Evolutionary conservation across 2,329 filamentous ascomycete genomes (phyloP), one percentile per base, ranked within the genome.

Genomic region (Aureobasidium melanogenum): DNA sequence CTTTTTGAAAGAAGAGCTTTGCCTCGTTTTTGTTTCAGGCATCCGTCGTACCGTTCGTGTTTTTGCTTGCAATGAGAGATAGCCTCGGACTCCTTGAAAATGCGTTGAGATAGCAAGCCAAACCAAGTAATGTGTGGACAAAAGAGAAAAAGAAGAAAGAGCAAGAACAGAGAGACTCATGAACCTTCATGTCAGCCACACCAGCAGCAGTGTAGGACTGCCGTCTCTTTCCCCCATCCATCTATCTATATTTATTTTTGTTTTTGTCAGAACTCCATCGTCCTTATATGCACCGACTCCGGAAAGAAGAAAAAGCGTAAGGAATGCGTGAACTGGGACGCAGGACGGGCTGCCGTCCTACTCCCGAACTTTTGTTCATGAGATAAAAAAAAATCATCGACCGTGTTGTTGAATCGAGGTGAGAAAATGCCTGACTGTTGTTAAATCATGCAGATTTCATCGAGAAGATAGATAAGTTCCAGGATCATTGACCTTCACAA

Each of bases 361-460:
- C 38, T 28, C 36, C 44, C 22, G 46, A 51, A 50, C 44, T 51
- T 60, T 60, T 51, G 46, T 60, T 36, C 56, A 34, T 50, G 46
- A 38, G 44, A 39, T 56, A 19, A 32, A 47, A 34, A 19, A 32
- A 47, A 34, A 60, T 44, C 56, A 19, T 60, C 46, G 34, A 51
- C 10, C 36, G 56, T 26, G 36, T 41, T 6, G 9, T 24, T 43
- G 56, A 17, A 19, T 32, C 44, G 46, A 60, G 24, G 14, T 60
- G 46, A 32, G 30, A 50, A 54, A 39, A 34, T 55, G 59, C 19
- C 8, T 56, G 51, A 61, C 51, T 39, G 41, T 41, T 61, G 50
- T 55, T 32, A 5, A 43, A 56, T 61, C 59, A 24, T n/a, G 34
- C 59, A 48, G 22, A 43, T 26, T 60, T 60, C 46, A 51, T 60